phyloP scores from a whole-genome alignment of 306 rosid genomes.

The Purshia tridentata region DNA sequence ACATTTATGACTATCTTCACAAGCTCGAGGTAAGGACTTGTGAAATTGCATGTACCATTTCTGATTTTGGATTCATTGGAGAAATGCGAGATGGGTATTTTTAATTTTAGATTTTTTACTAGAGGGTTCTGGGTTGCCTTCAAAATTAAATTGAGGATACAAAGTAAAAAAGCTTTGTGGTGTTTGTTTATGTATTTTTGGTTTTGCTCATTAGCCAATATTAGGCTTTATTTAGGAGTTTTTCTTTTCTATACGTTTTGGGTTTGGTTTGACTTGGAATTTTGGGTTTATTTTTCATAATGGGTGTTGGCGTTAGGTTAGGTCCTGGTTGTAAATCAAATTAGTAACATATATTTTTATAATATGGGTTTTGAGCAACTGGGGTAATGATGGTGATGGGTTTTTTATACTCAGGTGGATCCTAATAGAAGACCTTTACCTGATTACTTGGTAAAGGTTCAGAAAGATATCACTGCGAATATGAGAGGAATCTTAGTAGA shows the following conservation, averaged over 20 bases:
- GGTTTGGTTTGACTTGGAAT: neutral
- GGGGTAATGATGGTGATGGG: neutral
- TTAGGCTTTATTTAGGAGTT: neutral
- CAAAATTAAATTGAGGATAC: neutral
- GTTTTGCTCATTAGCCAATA: neutral
- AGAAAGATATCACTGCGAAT: slow-evolving; percentile 62
- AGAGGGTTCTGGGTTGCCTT: neutral
- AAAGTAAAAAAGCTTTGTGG: neutral
- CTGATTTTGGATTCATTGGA: neutral
- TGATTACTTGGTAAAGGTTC: slow-evolving; percentile 60
- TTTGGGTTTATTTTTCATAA: neutral
- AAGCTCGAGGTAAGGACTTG: slow-evolving; percentile 56
- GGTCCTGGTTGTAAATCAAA: neutral
- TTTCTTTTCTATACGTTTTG: neutral
- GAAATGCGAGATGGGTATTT: neutral
- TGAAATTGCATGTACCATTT: neutral
- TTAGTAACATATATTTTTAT: neutral
- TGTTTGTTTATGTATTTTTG: neutral
- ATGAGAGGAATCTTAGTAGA: slow-evolving; percentile 84
- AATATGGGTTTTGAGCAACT: neutral
- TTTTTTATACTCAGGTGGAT: slow-evolving; percentile 45
- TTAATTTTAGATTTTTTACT: neutral
- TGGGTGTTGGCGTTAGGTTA: neutral
- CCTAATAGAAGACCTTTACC: slow-evolving; percentile 60
- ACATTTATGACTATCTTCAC: slow-evolving; percentile 68